These are phyloP conservation scores for Fallopia convolvulus DNA, from an alignment of 148 eudicot genomes.

Conservation along the genomic window DNA sequence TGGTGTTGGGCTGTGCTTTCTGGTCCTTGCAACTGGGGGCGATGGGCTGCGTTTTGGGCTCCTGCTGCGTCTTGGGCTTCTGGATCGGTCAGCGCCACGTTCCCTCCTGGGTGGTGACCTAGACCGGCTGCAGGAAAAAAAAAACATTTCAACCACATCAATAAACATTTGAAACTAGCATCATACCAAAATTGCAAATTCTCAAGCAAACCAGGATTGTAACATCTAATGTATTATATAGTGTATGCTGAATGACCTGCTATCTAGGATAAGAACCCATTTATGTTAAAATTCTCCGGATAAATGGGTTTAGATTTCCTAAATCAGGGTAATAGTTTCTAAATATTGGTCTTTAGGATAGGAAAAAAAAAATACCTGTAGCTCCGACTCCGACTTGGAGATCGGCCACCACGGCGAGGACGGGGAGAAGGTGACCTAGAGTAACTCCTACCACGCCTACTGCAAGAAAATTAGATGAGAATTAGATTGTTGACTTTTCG, in stretches of 20 bases:
- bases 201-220: neutral
- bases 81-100: slow-evolving; percentile 42
- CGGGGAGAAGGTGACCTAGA: slow-evolving; percentile 65
- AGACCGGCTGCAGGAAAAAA: slow-evolving; percentile 50
- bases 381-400: slow-evolving; percentile 76
- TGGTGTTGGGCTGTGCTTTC: slow-evolving; percentile 58
- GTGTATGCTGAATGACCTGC: no score
- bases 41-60: slow-evolving; percentile 48
- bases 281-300: no score
- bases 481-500: no score
- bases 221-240: neutral
- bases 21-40: slow-evolving; percentile 35
- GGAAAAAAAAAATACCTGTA: slow-evolving; percentile 36
- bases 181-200: neutral
- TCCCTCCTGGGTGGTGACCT: slow-evolving; percentile 62
- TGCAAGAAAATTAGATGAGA: neutral
- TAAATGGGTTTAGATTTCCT: no score
- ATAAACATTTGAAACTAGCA: neutral
- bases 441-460: slow-evolving; percentile 53
- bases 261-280: no score
- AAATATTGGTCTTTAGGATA: no score
- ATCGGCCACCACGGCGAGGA: slow-evolving; percentile 44
- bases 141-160: neutral
- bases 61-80: slow-evolving; percentile 43
- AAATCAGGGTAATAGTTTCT: no score